Base-by-base conservation (phyloP, 2,329 filamentous ascomycete species). In the Dactylella cylindrospora region DNA sequence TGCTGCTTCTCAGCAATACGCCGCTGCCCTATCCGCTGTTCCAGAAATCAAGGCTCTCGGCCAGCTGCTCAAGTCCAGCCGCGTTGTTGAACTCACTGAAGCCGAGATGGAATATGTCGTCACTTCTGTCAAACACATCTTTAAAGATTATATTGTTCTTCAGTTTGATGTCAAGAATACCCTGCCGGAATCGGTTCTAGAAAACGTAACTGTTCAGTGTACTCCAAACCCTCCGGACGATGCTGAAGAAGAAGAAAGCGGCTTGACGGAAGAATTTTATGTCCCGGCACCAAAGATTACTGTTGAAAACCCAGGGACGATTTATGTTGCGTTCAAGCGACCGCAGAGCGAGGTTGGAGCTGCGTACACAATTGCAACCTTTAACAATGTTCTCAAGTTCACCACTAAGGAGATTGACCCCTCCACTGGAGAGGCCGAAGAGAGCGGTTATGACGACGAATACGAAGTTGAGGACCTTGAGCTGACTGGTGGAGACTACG, bases 161-260 rank as follows among this genome's bases (percentile, higher is more conserved):
- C 93, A 98, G 72, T 98, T 93, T 74, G 88, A 97, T 72, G 84
- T 98, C 73, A 97, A 95, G 80, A 98, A 98, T 77, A 98, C 93
- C 2, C 79, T 98, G 8, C 85, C 88, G 9, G 88, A 90, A 64
- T 95, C 90, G 12, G 82, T 98, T 22, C 79, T 97, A 26, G 89
- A 95, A 72, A 88, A 95, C 65, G 89, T 95, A 12, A 89, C 88
- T 0, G 83, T 95, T 31, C 80, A 90, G 13, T 86, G 86, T 23
- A 85, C 85, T 0, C 88, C 90, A 3, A 77, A 84, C 1, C 86
- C 94, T 29, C 86, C 93, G 49, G 90, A 93, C 47, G 84, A 88
- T 69, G 78, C 85, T 3, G 88, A 93, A 70, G 62, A 65, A 3
- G 53, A 66, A 12, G 54, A 38, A 29, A 12, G 19, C 35, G 40